Base-by-base conservation (phyloP, 192 early-diverging fungal genomes). In the Pilobolus umbonatus region DNA sequence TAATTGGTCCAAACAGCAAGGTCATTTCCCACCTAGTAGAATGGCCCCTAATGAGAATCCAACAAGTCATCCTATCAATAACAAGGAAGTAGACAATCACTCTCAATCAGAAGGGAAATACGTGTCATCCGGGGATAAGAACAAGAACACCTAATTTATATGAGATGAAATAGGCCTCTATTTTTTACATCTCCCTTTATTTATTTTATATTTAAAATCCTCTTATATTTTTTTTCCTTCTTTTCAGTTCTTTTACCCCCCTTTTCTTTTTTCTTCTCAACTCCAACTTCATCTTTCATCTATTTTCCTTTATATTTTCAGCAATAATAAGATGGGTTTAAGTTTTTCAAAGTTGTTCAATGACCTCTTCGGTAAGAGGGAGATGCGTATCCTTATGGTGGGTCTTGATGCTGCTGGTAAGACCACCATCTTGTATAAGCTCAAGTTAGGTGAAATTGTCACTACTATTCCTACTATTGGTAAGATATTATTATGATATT, bases 401-500 rank as follows among this genome's bases (percentile, higher is more conserved):
- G 92, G 92, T 36, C 80, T 93, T 67, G 91, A 93, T 74, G 92
- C 90, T n/a, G 91, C 91, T 47, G 91, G 92, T 70, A 98, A 98
- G 77, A 98, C 96, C 65, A 98, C 96, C 77, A 95, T 98, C 68
- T 80, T 98, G 69, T 98, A 97, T 82, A 96, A 94, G 83, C 87
- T 98, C 60, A 96, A 96, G 84, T 80, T 98, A 26, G 96, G 96
- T 59, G 93, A 98, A 79, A 92, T 97, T 66, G 94, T 98, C 62
- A 97, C 96, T 50, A 98, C 96, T 55, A 95, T 98, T 68, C 96
- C 96, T 47, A 98, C 96, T 68, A 97, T 98, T 67, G 91, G 91
- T 92, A 75, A 79, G 81, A 60, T 35, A 19, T 29, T 42, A 12
- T 42, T 40, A 3, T 49, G 8, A 12, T 15, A 26, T 3, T 15